Base-by-base conservation (phyloP, 129 eudicot genomes). In the Arctium lappa region DNA sequence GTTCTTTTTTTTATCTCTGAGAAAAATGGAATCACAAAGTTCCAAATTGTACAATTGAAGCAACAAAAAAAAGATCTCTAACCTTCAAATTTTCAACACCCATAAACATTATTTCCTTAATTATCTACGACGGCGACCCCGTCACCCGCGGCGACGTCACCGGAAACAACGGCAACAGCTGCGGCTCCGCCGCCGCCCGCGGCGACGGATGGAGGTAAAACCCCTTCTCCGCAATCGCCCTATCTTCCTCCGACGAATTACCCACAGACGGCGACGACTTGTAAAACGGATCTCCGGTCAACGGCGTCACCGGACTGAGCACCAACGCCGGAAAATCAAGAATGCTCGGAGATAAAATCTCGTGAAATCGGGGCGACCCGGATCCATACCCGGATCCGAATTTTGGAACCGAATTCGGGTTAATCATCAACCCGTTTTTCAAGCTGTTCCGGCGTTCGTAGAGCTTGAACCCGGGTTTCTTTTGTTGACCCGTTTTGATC, bases 121-220 rank as follows among this genome's bases (percentile, higher is more conserved):
- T 60, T 39, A 27, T 79, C 75, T 84, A 86, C 40, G 86, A 70
- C 69, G 91, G 80, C 72, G 93, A 89, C 42, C 95, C 93, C 1
- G 86, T 85, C 63, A 91, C 77, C 65, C 93, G 44, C 30, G 98
- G 98, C 22, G 98, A 92, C 40, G 90, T 89, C 73, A 94, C 89
- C 79, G 98, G 97, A 87, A 94, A 94, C 63, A 94, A 81, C 16
- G 98, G 91, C 77, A 94, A 46, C 30, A 94, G 86, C 86, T 86
- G 95, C 16, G 97, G 98, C 81, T 89, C 91, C 50, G 88, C 82
- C 62, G 86, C 72, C 29, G 83, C 77, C 77, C 88, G 77, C 8
- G 97, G 94, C 30, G 97, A 92, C 8, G 97, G 96, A 66, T 95
- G 98, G 38, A 95, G 80, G 30, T 92, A 95, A 81, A 92, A 94